Evolutionary conservation across 164 flowering plant genomes (phyloP).

Genomic region (Berberis vulgaris): DNA sequence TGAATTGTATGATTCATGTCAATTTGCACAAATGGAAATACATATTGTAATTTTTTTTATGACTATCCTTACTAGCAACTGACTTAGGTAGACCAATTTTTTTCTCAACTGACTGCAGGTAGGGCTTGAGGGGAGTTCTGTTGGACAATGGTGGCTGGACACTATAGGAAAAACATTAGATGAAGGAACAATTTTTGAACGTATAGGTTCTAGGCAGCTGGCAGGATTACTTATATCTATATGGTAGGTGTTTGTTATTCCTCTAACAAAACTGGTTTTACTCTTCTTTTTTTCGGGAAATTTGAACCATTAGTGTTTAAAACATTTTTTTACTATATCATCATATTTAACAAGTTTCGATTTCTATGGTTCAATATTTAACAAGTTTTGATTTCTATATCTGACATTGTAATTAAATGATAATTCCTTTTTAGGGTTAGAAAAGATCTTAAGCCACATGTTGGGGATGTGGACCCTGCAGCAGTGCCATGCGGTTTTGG

Average conservation of each 20-base stretch:
- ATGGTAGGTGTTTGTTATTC: constrained; percentile 43
- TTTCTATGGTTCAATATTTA: no score
- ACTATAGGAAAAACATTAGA: constrained; percentile 78
- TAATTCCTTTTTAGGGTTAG: constrained; percentile 50
- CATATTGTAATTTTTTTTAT: no score
- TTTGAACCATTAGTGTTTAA: no score
- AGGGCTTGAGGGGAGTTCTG: constrained; percentile 92
- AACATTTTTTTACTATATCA: no score
- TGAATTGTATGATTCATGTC: no score
- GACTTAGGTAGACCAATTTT: no score
- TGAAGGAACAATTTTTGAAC: constrained; percentile 73
- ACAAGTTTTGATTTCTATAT: neutral
- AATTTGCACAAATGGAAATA: no score
- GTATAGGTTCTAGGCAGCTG: constrained; percentile 94
- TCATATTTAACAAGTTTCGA: no score
- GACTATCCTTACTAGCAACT: no score
- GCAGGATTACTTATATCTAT: constrained; percentile 87
- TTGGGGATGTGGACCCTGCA: constrained; percentile 89
- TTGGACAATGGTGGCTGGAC: constrained; percentile 92
- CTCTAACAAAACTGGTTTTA: neutral
- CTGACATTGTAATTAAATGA: constrained; percentile 4
- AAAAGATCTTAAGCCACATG: constrained; percentile 56
- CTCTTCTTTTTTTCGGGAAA: neutral
- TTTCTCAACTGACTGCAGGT: constrained; percentile 39
- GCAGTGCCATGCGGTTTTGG: constrained; percentile 99